Percentiles rank a stretch among this genome's conserved stretches.
Conservation (phyloP, 495 filamentous ascomycete genomes). For the Melanomma pulvis-pyrius region DNA sequence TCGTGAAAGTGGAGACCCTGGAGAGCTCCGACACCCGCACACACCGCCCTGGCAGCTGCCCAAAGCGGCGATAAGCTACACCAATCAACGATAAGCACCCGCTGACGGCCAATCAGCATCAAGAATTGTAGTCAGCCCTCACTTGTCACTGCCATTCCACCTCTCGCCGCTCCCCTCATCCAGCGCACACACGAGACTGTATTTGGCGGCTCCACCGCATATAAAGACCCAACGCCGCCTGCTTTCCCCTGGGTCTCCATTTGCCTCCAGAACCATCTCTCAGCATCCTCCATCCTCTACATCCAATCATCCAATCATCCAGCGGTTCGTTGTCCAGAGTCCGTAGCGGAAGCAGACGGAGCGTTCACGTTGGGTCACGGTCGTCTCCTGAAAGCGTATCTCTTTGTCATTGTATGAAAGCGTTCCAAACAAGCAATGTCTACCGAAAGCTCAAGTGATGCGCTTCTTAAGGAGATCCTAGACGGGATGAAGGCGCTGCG, state of each 20-base stretch:
- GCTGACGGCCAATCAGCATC: background rate
- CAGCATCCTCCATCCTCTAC: background rate
- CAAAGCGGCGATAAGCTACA: slow-evolving; percentile 26
- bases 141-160: background rate
- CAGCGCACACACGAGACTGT: background rate
- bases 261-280: background rate
- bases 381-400: slow-evolving; percentile 4
- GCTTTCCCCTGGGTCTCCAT: background rate
- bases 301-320: background rate
- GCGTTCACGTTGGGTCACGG: background rate
- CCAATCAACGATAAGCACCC: slow-evolving; percentile 21
- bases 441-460: slow-evolving; percentile 27
- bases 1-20: background rate
- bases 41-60: slow-evolving; percentile 20
- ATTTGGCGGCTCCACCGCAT: background rate
- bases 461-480: slow-evolving; percentile 56
- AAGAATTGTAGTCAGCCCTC: slow-evolving; percentile 10
- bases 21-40: background rate
- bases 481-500: slow-evolving; percentile 56
- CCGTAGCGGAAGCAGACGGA: slow-evolving; percentile 8
- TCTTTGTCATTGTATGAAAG: slow-evolving; percentile 25
- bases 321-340: slow-evolving; percentile 12
- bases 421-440: slow-evolving; percentile 29
- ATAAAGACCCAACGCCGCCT: background rate
- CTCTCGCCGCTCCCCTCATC: background rate